These are phyloP conservation scores for Friedmanniomyces simplex DNA, from an alignment of 495 filamentous ascomycete species.

Conservation along the genomic window DNA sequence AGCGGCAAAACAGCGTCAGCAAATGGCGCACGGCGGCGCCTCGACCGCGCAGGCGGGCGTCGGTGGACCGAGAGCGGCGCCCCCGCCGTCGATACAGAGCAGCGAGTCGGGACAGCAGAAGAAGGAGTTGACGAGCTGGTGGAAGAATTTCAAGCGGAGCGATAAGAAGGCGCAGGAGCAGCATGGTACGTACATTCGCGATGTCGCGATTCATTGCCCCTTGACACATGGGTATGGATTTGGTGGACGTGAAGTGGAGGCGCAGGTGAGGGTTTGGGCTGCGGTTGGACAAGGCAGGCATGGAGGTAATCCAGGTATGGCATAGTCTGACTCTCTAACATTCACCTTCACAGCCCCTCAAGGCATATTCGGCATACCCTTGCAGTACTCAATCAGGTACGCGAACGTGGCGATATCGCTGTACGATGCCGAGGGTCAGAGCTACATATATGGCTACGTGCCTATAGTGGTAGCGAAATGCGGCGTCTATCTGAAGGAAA, in stretches of 20 bases:
- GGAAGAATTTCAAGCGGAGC: constrained; percentile 70
- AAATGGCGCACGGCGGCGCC: constrained; percentile 17
- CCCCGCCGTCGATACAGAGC: neutral
- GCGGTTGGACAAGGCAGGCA: neutral
- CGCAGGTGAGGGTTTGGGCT: neutral
- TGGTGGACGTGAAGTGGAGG: neutral
- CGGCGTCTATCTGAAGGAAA: constrained; percentile 95
- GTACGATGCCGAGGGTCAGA: constrained; percentile 77
- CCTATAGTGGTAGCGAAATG: constrained; percentile 98
- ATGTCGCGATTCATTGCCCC: no score
- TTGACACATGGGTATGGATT: no score
- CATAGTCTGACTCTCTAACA: neutral
- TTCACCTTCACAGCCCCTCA: constrained; percentile 26
- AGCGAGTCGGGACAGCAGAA: constrained; percentile 48
- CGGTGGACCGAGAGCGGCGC: constrained; percentile 2
- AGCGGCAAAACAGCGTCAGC: constrained; percentile 1
- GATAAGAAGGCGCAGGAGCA: constrained; percentile 63
- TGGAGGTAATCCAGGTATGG: neutral
- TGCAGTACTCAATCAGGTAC: constrained; percentile 91
- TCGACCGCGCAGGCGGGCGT: constrained; percentile 8
- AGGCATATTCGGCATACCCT: constrained; percentile 87
- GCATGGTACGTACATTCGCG: constrained; percentile 47
- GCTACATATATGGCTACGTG: constrained; percentile 97
- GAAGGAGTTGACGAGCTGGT: constrained; percentile 81
- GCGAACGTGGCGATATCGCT: constrained; percentile 98